Evolutionary conservation across 1,284 basidiomycete species (phyloP), one percentile per base, ranked within the genome.

Genomic region (Cutaneotrichosporon sp.): DNA sequence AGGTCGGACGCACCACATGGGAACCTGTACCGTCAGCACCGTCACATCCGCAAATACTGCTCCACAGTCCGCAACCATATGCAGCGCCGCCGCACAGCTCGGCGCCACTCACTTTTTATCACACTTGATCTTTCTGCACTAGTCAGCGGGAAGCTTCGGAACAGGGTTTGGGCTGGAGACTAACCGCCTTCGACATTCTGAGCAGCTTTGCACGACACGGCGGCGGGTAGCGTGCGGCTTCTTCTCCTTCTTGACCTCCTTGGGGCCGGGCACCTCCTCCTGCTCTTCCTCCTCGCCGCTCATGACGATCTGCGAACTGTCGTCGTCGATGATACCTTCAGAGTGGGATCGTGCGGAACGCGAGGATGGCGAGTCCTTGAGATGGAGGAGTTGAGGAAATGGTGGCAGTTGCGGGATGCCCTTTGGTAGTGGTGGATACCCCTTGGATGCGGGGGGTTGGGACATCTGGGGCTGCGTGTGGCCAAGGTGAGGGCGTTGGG

Each of bases 181-280:
- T 63, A 47, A 70, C 71, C 66, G 69, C 49, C 80, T 70, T n/a
- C 80, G 70, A 64, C 81, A 82, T 58, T 82, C 81, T 16, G 77
- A 79, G 59, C 81, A 82, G 56, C 79, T 81, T 72, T 82, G 81
- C 1, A 82, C 81, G 34, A 80, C 76, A 47, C 80, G 73, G 26
- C 75, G 65, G 42, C 78, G 70, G 16, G 77, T 80, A 10, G 76
- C 76, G 61, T 73, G 72, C 2, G 75, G 71, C 63, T 74, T 75
- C 64, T 71, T 70, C 63, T 78, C 75, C 68, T 72, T 74, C 59
- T 71, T 72, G 49, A 56, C 63, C 26, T 67, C 67, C 58, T 69
- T 70, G 56, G 56, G 40, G 5, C 26, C 32, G 2, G 57, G 30
- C 2, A 31, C 11, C 13, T 70, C 67, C 14, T 68, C 69, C 32